phyloP scores from a whole-genome alignment of 805 yeast genomes.

The Candida silvicultrix region DNA sequence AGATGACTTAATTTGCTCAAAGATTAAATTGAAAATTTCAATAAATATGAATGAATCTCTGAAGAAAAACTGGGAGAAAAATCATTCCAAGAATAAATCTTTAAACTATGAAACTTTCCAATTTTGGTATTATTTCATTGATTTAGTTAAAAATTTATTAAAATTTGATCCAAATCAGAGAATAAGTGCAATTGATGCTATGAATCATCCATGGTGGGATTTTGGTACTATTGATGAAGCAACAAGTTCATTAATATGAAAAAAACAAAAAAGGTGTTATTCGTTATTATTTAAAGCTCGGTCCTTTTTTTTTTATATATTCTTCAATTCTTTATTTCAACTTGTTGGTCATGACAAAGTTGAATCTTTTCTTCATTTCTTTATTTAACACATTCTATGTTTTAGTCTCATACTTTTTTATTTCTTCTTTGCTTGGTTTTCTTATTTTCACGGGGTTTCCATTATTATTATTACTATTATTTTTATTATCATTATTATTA shows the following conservation, averaged over 20 bases:
- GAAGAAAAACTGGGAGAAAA: constrained; percentile 14
- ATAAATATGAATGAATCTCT: constrained; percentile 19
- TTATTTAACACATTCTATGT: no score
- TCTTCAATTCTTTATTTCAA: no score
- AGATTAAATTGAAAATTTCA: constrained; percentile 20
- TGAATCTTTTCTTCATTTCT: not conserved
- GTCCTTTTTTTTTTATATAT: not conserved
- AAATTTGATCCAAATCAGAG: constrained; percentile 68
- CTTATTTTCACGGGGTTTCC: not conserved
- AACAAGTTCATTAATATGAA: constrained; percentile 13
- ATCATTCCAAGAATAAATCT: constrained; percentile 25
- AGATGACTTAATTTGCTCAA: constrained; percentile 36
- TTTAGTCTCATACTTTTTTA: no score
- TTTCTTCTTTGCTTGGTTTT: not conserved
- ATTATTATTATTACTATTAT: no score
- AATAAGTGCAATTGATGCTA: constrained; percentile 69
- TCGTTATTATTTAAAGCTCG: no score
- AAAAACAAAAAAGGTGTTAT: not conserved
- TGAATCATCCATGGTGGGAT: constrained; percentile 78
- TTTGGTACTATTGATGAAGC: constrained; percentile 54
- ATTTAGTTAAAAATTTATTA: constrained; percentile 58
- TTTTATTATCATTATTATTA: not conserved
- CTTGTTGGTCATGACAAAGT: no score
- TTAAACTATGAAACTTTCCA: constrained; percentile 55
- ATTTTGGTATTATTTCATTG: constrained; percentile 81